Base-by-base conservation (phyloP, 1,284 basidiomycete genomes). In the Rhodotorula sp. region DNA sequence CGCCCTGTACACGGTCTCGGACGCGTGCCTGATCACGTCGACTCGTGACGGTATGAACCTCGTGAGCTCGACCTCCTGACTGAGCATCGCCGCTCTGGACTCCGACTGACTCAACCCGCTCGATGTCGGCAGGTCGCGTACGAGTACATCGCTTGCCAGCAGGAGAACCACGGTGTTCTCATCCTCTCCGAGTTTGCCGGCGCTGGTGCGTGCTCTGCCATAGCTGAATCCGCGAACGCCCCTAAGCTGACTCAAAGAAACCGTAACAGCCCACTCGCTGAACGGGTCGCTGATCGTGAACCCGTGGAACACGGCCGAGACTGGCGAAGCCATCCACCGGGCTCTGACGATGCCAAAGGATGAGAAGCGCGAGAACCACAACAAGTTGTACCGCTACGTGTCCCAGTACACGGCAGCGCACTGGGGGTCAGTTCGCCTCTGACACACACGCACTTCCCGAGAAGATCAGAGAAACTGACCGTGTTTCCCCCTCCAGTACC, bases 11-110 rank as follows among this genome's bases (percentile, higher is more conserved):
- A 94, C 95, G 7, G 86, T 97, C 78, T 93, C 91, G 79, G 96
- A 99, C 79, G 96, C 95, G 26, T 98, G 95, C 80, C 84, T 99
- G 58, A 93, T 99, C 67, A 93, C 93, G 22, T 91, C 89, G 79
- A 99, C 96, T 14, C 84, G 95, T 58, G 95, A 99, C 79, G 95
- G 95, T 57, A 99, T 99, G 96, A 99, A 99, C 82, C 84, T 99
- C 79, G 95, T 95, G 78, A 78, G 89, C 20, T 20, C 49, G 30
- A 29, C 37, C 48, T 33, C 30, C 30, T 55, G 45, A 3, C n/a
- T 17, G n/a, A 6, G 60, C 30, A 18, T 6, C 33, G 4, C 53
- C 60, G 51, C 48, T 51, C 12, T 60, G 58, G 44, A 49, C 24
- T 5, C 26, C 12, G 17, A 22, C 63, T 54, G 33, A 10, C 33